These are phyloP conservation scores for Cantharellus anzutake DNA, from an alignment of 768 basidiomycete genomes.

Conservation along the genomic window DNA sequence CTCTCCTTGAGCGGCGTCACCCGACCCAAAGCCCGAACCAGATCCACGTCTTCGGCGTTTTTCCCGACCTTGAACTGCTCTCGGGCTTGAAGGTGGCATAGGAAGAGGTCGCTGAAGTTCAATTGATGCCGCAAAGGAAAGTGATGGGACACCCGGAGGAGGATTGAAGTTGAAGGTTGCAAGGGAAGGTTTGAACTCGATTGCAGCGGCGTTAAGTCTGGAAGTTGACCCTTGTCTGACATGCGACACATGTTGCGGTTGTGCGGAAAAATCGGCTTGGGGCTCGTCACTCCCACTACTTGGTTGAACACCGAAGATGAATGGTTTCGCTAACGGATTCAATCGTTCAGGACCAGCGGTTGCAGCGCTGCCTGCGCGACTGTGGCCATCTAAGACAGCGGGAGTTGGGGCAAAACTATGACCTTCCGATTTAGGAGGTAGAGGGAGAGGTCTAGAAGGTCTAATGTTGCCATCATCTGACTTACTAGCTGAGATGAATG, in stretches of 20 bases:
- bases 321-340: constrained; percentile 71
- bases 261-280: background rate
- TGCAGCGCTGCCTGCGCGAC: constrained; percentile 5
- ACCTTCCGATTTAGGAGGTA: constrained; percentile 20
- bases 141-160: constrained; percentile 42
- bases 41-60: constrained; percentile 52
- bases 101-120: constrained; percentile 23
- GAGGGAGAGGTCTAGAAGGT: constrained; percentile 29
- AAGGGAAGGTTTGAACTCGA: constrained; percentile 53
- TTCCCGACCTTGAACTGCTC: constrained; percentile 52
- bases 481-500: background rate
- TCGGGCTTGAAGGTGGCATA: constrained; percentile 16
- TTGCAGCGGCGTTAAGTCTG: constrained; percentile 55
- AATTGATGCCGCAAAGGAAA: constrained; percentile 21
- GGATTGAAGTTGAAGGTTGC: constrained; percentile 50
- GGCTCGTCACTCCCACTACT: background rate
- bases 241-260: background rate
- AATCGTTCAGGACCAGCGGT: constrained; percentile 19
- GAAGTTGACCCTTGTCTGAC: constrained; percentile 3
- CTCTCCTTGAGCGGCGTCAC: background rate
- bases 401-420: constrained; percentile 35
- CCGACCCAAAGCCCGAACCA: background rate
- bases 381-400: constrained; percentile 2
- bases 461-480: background rate
- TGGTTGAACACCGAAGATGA: constrained; percentile 40